Conservation (phyloP, 2,329 filamentous ascomycete species). For the Calonectria montana region DNA sequence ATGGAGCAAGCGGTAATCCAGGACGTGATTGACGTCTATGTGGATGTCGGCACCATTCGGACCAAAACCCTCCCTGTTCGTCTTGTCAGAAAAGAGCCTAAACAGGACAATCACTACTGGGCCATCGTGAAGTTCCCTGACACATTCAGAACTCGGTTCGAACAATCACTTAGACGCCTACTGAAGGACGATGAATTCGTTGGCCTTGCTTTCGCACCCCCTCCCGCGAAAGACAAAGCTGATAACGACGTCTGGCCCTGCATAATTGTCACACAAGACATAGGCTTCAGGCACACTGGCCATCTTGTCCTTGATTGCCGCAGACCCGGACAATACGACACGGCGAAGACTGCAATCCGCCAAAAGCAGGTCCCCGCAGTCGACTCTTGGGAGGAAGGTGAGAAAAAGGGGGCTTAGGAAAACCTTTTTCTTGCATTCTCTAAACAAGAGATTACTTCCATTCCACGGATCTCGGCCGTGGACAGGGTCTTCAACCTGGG, state of each 20-base stretch:
- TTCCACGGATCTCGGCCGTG: not conserved
- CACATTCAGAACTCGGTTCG: not conserved
- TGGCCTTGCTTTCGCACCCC: not conserved
- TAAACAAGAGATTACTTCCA: not conserved
- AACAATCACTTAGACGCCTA: not conserved
- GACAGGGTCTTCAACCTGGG: not conserved
- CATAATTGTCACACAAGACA: not conserved
- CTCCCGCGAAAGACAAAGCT: not conserved
- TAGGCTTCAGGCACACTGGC: not conserved
- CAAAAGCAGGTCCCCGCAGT: not conserved
- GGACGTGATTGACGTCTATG: not conserved
- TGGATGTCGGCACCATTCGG: not conserved
- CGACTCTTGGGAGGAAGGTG: not conserved
- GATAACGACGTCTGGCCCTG: not conserved
- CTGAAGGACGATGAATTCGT: not conserved
- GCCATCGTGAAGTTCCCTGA: not conserved
- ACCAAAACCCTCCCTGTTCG: not conserved
- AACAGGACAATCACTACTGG: not conserved
- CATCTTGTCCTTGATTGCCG: not conserved
- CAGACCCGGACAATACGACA: not conserved
- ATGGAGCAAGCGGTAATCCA: not conserved
- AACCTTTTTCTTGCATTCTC: not conserved
- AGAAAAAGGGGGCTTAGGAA: not conserved
- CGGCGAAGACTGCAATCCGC: not conserved
- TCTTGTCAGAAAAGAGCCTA: not conserved